Evolutionary conservation across 2,329 filamentous ascomycete genomes (phyloP), one percentile per base, ranked within the genome.

Genomic region (Ophiocordyceps camponoti-rufipedis): DNA sequence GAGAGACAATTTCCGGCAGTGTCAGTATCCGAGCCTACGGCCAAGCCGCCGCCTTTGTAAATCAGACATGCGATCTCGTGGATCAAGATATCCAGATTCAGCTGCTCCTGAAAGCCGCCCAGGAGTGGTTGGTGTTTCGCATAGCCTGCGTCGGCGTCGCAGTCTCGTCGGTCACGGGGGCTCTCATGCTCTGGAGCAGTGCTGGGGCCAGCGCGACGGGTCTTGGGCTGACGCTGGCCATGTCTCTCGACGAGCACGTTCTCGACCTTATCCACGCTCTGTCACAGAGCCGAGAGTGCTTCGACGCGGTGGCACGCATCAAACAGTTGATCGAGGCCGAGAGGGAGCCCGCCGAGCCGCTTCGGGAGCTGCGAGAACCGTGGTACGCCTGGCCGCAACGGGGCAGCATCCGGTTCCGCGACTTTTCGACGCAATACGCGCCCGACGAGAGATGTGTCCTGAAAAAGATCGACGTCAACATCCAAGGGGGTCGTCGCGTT

Each of bases 401-500:
- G 29, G 42, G 45, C 11, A 28, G 29, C 31, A 14, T 44, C 16
- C 45, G 45, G 14, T 46, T 46, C 23, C 45, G 45, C n/a, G 41
- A 49, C 23, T 42, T 44, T 13, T 33, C 41, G 3, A 41, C 48
- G 3, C 44, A 45, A 8, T 48, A 49, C 45, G 32, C n/a, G 5
- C 18, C 44, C 3, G 43, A 44, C 14, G 40, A 38, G 4, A 39
- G 29, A 4, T 16, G 38, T 13, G 48, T 46, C 1, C 5, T 50
- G 13, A 35, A 29, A 5, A 16, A 41, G 6, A 44, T 50, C 8
- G 18, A 42, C 13, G 19, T 50, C 4, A 5, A 18, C 2, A 47
- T 45, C 2, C 29, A 42, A 12, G 41, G 44, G 2, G 46, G 48
- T 13, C 43, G 45, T 18, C 46, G 48, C 28, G 35, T 50, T 35